Evolutionary conservation across 2,329 filamentous ascomycete species (phyloP), one percentile per base, ranked within the genome.

Genomic region (Botrytis sinoallii): DNA sequence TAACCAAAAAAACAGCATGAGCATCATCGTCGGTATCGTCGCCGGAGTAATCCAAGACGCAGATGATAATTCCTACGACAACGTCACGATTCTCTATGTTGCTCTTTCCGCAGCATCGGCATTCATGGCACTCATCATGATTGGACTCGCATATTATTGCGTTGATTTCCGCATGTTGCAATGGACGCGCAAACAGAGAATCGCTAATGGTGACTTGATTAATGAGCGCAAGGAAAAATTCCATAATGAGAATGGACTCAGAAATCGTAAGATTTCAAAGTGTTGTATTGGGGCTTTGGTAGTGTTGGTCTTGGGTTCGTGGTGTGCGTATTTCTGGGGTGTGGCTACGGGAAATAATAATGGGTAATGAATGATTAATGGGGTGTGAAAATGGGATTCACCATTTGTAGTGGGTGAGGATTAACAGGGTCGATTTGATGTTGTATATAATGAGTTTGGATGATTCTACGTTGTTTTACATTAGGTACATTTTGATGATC

Each of bases 31-130:
- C 1, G 83, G 87, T 0, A 85, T 90, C 61, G 82, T 89, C 32
- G 86, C 87, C 0, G 88, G 88, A 1, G 86, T 86, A 0, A 85
- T 91, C 0, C 89, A 91, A 75, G 89, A 91, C 72, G 82, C 82
- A 5, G 87, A 89, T 70, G 78, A 88, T 70, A 84, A 89, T 75
- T 86, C 84, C 0, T 91, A 91, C 75, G 81, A 86, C 66, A 84
- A 84, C 1, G 88, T 89, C 0, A 84, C 88, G 0, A 83, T 88
- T 2, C 83, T 90, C 0, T 91, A 90, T 67, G 85, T 88, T 0
- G 82, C 48, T 5, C 44, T 55, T 9, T 57, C 70, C 1, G 60
- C 46, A 2, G 52, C 35, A 14, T 46, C 70, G 1, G 70, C 70
- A 20, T 9, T 67, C 29, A 40, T 72, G 2, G 40, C 70, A 6